Evolutionary conservation across 2,329 filamentous ascomycete species (phyloP), one percentile per base, ranked within the genome.

Genomic region (Periglandula ipomoeae): DNA sequence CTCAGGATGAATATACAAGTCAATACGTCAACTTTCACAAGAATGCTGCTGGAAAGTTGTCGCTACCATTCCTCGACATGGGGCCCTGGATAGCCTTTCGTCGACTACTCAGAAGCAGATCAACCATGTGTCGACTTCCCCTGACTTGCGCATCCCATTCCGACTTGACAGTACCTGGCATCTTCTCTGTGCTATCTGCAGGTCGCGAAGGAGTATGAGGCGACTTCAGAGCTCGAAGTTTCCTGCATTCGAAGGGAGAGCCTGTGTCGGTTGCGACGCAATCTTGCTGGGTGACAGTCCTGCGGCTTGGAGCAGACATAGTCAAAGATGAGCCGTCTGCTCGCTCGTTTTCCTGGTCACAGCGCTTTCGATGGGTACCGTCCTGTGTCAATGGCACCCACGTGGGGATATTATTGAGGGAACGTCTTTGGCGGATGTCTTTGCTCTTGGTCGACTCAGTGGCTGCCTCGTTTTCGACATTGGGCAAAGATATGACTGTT

Each of bases 41-140:
- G 52, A 68, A 69, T 27, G 59, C 64, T 2, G 52, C 50, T 2
- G 61, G 58, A 5, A 60, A 62, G 50, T 56, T 61, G 3, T 59
- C 59, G 39, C 54, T 55, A 23, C 52, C 58, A 17, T 52, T 55
- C 7, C 52, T 55, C 32, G 53, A 52, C 45, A 47, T 50, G 23
- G 63, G 67, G 11, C 67, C 68, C 22, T 63, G 59, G 34, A 70
- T 67, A 11, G 67, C 65, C 52, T 60, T 70, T 15, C 70, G 66
- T 17, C 75, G 67, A 42, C 69, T 75, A 51, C 65, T 76, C 24
- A 79, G 61, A 56, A 79, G 79, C 44, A 73, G 50, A 46, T 79
- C 75, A 7, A 79, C 75, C 71, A 79, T 78, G 38, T 65, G 65
- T 58, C 71, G 71, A 55, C 74, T 74, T 2, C 71, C 71, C 51